Conservation (phyloP, 345 rosid species). For the Pistacia integerrima region DNA sequence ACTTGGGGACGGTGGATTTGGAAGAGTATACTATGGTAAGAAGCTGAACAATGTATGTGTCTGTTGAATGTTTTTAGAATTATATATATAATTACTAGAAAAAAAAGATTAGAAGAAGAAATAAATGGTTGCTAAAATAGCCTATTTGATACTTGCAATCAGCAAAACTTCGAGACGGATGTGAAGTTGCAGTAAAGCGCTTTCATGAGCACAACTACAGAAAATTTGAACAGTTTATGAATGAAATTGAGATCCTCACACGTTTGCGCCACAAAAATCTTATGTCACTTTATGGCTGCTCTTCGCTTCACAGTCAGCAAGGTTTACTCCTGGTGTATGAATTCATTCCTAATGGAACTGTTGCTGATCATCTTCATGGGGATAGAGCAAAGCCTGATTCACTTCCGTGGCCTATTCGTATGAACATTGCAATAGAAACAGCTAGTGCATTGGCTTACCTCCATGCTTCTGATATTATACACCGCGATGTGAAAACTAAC, state of each 20-base stretch:
- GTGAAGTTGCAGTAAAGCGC: constrained; percentile 40
- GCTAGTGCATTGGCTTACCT: constrained; percentile 70
- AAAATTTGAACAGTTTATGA: constrained; percentile 16
- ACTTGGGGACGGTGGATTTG: too few relatives aligned
- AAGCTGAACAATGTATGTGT: background rate
- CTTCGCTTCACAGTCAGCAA: constrained; percentile 43
- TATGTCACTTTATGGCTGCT: constrained; percentile 68
- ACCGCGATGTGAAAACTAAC: constrained; percentile 63
- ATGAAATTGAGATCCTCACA: constrained; percentile 59
- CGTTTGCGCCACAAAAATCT: constrained; percentile 66
- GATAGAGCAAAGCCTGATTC: constrained; percentile 28
- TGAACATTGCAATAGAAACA: constrained; percentile 65
- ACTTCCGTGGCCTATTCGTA: constrained; percentile 52
- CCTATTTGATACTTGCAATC: too few relatives aligned
- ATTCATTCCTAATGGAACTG: constrained; percentile 59
- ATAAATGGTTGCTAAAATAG: too few relatives aligned
- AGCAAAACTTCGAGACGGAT: too few relatives aligned
- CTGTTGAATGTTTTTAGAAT: background rate
- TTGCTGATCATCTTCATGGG: constrained; percentile 70
- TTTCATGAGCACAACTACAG: constrained; percentile 12
- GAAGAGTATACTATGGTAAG: too few relatives aligned
- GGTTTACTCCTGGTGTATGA: constrained; percentile 72
- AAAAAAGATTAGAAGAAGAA: too few relatives aligned
- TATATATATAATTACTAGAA: too few relatives aligned
- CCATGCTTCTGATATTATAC: constrained; percentile 60